A percentile compares a stretch with the other conserved stretches of the same genome.
Conservation (phyloP, 2,329 filamentous ascomycete species). For the Albifimbria verrucaria region DNA sequence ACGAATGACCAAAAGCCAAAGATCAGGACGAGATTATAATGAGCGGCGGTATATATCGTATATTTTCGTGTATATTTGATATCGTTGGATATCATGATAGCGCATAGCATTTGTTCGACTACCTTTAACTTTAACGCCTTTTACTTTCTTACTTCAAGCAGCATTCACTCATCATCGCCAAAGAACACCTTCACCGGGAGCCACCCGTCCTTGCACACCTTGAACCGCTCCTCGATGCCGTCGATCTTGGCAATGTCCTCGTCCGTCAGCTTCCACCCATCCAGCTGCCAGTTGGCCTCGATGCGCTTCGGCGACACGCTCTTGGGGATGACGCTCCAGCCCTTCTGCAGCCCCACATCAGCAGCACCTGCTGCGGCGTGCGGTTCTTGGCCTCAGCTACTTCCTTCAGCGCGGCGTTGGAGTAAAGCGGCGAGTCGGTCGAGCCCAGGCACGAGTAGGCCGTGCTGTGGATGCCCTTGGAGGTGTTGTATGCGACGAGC, state of each 20-base stretch:
- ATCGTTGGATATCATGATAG: background rate
- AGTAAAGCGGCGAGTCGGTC: constrained; percentile 66
- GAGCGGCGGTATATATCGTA: background rate
- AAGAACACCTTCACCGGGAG: constrained; percentile 79
- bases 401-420: constrained; percentile 59
- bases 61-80: background rate
- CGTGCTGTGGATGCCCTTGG: constrained; percentile 72
- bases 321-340: constrained; percentile 84
- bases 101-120: constrained; percentile 1
- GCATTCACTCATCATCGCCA: constrained; percentile 68
- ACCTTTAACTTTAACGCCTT: background rate
- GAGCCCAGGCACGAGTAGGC: constrained; percentile 73
- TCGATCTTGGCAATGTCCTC: constrained; percentile 71
- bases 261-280: constrained; percentile 69
- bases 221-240: constrained; percentile 69
- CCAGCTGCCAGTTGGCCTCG: constrained; percentile 69
- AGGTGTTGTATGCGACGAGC: constrained; percentile 67
- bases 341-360: constrained; percentile 81
- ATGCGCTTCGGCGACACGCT: constrained; percentile 72
- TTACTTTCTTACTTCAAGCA: background rate
- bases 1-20: constrained; percentile 35
- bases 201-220: constrained; percentile 75
- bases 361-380: constrained; percentile 70
- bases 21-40: background rate
- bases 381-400: constrained; percentile 65